phyloP scores from a whole-genome alignment of 2,329 filamentous ascomycete species.

The Phialocephala sp. region DNA sequence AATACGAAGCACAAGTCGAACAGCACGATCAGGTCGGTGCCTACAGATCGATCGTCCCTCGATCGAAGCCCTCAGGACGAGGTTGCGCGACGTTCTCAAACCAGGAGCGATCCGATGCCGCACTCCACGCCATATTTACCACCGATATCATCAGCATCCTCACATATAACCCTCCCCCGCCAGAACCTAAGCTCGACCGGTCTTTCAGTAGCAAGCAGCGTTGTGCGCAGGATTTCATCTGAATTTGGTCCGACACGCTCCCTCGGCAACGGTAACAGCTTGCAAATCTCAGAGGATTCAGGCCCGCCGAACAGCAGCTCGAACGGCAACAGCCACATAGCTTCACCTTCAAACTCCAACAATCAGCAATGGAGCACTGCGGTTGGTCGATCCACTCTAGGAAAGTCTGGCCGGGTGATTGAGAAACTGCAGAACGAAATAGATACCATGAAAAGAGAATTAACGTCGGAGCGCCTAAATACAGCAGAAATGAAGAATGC shows the following conservation, averaged over 20 bases:
- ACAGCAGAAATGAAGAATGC: slow-evolving; percentile 75
- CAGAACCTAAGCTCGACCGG: slow-evolving; percentile 30
- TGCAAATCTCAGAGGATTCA: slow-evolving; percentile 14
- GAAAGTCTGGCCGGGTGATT: slow-evolving; percentile 79
- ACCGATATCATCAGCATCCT: slow-evolving; percentile 26
- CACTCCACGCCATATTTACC: slow-evolving; percentile 27
- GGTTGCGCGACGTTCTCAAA: slow-evolving; percentile 19
- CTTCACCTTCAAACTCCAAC: slow-evolving; percentile 22
- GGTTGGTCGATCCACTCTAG: slow-evolving; percentile 71
- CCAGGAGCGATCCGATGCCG: slow-evolving; percentile 34
- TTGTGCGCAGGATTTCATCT: slow-evolving; percentile 39
- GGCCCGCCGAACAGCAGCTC: not conserved
- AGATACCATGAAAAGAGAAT: slow-evolving; percentile 75
- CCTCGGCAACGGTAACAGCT: slow-evolving; percentile 28
- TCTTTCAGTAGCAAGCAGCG: slow-evolving; percentile 26
- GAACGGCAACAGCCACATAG: slow-evolving; percentile 13
- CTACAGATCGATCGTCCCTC: slow-evolving; percentile 31
- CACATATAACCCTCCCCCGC: slow-evolving; percentile 29
- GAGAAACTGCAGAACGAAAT: slow-evolving; percentile 83
- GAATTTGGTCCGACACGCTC: slow-evolving; percentile 40
- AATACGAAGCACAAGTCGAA: slow-evolving; percentile 29
- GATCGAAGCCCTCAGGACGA: slow-evolving; percentile 26
- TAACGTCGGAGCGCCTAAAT: slow-evolving; percentile 67
- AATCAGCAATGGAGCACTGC: slow-evolving; percentile 63
- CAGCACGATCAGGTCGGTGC: slow-evolving; percentile 41